Base-by-base conservation (phyloP, 1,284 basidiomycete species). In the Bondarzewia mesenterica region DNA sequence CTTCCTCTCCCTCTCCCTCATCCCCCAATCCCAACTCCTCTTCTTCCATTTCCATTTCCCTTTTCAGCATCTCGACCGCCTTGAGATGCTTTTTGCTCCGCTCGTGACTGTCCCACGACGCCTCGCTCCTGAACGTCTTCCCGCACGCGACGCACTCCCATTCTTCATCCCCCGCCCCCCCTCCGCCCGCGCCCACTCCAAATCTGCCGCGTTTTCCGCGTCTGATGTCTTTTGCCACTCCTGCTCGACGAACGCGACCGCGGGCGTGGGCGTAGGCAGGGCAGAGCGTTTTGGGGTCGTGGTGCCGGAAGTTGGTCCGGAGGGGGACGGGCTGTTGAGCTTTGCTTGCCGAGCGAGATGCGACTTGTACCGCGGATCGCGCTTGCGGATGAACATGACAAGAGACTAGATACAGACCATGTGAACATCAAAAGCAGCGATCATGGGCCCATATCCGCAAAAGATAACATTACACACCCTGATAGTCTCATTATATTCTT, bases 101-200 rank as follows among this genome's bases (percentile, higher is more conserved):
- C 65, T 99, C 96, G 57, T 99, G 96, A 63, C 94, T 98, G 57
- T 84, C 77, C 92, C 94, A 99, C 15, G 93, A 89, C 0, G 92
- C 90, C 61, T 97, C 93, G 56, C 87, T 93, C 59, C 86, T 75
- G 66, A 98, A 99, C 1, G 75, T 76, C 70, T 97, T 98, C 47
- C 81, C 76, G 61, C 96, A 99, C 3, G 88, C 95, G n/a, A 98
- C 86, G 60, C 96, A 99, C 63, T 97, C 93, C 79, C 90, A 94
- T 60, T 85, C 84, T 58, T 89, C 84, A 49, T 85, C 77, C n/a
- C 78, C 67, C 15, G 61, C 81, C 7, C 80, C 82, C n/a, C n/a
- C 62, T 87, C 80, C 5, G 75, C 80, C 8, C 77, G 71, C 5
- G 79, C 78, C 78, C 82, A 87, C 54, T 86, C 85, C 7, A 83